Evolutionary conservation across 345 rosid genomes (phyloP).

Genomic region (Conringia planisiliqua): DNA sequence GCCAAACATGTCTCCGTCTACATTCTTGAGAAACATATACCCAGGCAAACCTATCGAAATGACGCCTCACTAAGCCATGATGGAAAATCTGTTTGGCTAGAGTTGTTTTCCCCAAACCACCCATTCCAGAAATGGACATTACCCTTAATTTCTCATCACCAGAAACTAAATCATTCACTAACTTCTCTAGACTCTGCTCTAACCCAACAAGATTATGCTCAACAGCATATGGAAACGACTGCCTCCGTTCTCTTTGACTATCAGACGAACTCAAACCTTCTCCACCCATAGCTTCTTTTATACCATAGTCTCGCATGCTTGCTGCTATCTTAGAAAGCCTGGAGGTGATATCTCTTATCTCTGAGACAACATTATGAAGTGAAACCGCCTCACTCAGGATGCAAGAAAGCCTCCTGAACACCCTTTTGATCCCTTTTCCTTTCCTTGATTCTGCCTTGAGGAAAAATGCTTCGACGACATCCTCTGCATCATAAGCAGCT

Average conservation of each 20-base stretch:
- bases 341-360: slow-evolving; percentile 29
- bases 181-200: slow-evolving; percentile 25
- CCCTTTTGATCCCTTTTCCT: slow-evolving; percentile 14
- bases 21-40: slow-evolving; percentile 42
- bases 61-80: slow-evolving; percentile 27
- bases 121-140: slow-evolving; percentile 51
- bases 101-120: slow-evolving; percentile 57
- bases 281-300: slow-evolving; percentile 27
- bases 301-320: slow-evolving; percentile 39
- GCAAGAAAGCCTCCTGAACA: slow-evolving; percentile 6
- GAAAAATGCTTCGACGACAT: slow-evolving; percentile 29
- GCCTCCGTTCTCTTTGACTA: slow-evolving; percentile 31
- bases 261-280: slow-evolving; percentile 3
- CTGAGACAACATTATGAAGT: slow-evolving; percentile 20
- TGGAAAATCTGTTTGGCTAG: slow-evolving; percentile 40
- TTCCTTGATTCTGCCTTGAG: slow-evolving; percentile 19
- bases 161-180: slow-evolving; percentile 30
- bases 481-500: slow-evolving; percentile 37
- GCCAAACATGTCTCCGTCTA: slow-evolving; percentile 35
- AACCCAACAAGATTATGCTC: slow-evolving; percentile 47
- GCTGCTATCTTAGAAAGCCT: slow-evolving; percentile 31
- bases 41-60: slow-evolving; percentile 43
- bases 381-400: slow-evolving; percentile 12
- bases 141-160: slow-evolving; percentile 13
- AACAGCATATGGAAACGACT: slow-evolving; percentile 32